Percentiles rank a stretch among this genome's conserved stretches.
These are phyloP conservation scores for Alternaria tenuissima DNA, from an alignment of 2,329 filamentous ascomycete genomes.

Conservation along the genomic window DNA sequence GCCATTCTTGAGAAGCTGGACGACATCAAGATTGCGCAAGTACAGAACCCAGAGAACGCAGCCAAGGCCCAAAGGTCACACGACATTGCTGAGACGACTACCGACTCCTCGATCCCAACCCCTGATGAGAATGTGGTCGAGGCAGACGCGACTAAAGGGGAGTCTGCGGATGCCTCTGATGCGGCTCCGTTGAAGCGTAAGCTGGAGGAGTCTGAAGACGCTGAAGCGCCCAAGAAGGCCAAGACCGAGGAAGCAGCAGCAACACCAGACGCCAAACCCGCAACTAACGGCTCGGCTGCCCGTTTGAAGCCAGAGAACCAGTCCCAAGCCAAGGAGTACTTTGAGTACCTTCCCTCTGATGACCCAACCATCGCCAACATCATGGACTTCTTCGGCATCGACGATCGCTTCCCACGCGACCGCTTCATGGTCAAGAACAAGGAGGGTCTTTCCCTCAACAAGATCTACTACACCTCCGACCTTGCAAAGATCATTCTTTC, in stretches of 20 bases:
- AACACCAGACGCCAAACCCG: slow-evolving; percentile 16
- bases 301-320: slow-evolving; percentile 57
- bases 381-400: slow-evolving; percentile 84
- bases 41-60: slow-evolving; percentile 36
- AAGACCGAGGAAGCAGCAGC: slow-evolving; percentile 38
- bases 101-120: slow-evolving; percentile 30
- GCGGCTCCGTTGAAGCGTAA: slow-evolving; percentile 49
- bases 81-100: slow-evolving; percentile 28
- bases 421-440: slow-evolving; percentile 97
- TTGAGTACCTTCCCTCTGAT: slow-evolving; percentile 82
- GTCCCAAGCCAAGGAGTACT: slow-evolving; percentile 78
- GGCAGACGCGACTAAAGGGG: slow-evolving; percentile 31
- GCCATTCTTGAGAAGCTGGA: slow-evolving; percentile 90
- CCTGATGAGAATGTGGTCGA: slow-evolving; percentile 37
- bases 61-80: slow-evolving; percentile 34
- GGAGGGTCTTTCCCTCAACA: slow-evolving; percentile 85
- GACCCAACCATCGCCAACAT: slow-evolving; percentile 82
- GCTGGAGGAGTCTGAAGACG: slow-evolving; percentile 49
- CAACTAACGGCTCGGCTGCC: slow-evolving; percentile 26
- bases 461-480: slow-evolving; percentile 93
- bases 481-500: slow-evolving; percentile 85
- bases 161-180: slow-evolving; percentile 14
- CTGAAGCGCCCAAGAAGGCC: slow-evolving; percentile 40
- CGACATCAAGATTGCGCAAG: slow-evolving; percentile 60
- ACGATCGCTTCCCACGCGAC: slow-evolving; percentile 82